These are phyloP conservation scores for Lactarius evosmus DNA, from an alignment of 768 basidiomycete genomes.

Conservation along the genomic window DNA sequence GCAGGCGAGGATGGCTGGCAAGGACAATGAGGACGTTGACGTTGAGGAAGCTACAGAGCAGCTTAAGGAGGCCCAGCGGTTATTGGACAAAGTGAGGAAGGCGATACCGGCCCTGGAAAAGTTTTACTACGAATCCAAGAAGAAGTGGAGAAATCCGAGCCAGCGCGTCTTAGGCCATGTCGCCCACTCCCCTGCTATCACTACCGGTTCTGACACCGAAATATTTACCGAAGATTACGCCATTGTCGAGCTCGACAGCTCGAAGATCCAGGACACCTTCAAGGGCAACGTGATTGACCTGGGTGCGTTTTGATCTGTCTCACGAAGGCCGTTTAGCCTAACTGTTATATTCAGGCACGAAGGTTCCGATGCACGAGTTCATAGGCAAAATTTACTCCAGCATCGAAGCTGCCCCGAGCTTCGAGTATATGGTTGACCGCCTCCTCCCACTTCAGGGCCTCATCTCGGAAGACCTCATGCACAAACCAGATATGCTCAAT, in stretches of 20 bases:
- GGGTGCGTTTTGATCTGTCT: constrained; percentile 27
- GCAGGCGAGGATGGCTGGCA: not conserved
- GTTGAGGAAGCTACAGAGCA: not conserved
- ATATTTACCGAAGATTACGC: constrained; percentile 25
- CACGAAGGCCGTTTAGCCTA: constrained; percentile 4
- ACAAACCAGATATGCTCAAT: constrained; percentile 30
- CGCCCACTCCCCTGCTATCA: constrained; percentile 3
- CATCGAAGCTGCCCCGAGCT: not conserved
- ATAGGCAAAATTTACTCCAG: constrained; percentile 5
- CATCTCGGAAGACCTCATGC: constrained; percentile 35
- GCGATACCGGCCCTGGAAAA: constrained; percentile 4
- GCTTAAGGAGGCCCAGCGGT: not conserved
- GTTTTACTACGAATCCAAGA: not conserved
- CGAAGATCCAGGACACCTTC: constrained; percentile 5
- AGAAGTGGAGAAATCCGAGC: not conserved
- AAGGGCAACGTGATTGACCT: constrained; percentile 21
- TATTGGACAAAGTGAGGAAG: not conserved
- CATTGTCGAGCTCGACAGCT: not conserved
- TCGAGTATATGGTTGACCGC: constrained; percentile 7
- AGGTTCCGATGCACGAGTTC: constrained; percentile 4
- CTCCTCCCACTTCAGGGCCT: constrained; percentile 31
- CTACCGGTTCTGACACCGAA: not conserved
- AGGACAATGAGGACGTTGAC: not conserved
- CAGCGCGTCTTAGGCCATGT: constrained; percentile 6
- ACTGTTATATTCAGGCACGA: constrained; percentile 17